Conservation (phyloP, 257 asterid species). For the Osmanthus fragrans region DNA sequence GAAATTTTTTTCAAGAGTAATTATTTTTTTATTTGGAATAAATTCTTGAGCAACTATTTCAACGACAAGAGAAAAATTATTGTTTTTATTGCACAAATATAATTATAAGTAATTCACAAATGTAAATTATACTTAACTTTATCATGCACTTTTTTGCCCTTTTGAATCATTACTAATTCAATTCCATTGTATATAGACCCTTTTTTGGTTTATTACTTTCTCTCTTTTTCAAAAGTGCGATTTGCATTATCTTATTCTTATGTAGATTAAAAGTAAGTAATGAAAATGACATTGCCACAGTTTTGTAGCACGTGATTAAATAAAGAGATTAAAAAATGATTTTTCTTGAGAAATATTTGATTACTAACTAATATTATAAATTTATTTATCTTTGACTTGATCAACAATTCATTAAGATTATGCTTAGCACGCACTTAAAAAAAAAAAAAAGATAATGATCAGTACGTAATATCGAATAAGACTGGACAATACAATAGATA, state of each 20-base stretch:
- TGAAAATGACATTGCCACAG: constrained; percentile 19
- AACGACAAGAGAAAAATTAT: too few species aligned
- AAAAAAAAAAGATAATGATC: too few species aligned
- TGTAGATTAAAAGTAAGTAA: constrained; percentile 11
- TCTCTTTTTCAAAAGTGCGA: neutral
- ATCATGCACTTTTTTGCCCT: neutral
- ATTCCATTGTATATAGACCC: neutral
- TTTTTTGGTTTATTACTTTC: neutral
- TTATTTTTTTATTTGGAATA: too few species aligned
- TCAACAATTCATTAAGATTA: too few species aligned
- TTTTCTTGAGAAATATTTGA: neutral
- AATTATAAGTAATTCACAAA: neutral
- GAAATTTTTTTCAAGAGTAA: too few species aligned
- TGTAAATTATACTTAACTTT: neutral
- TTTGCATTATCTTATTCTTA: constrained; percentile 5
- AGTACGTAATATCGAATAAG: too few species aligned
- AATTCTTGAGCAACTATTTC: neutral
- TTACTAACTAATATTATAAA: neutral
- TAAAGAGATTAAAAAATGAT: neutral
- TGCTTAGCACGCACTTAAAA: too few species aligned
- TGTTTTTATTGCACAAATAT: too few species aligned
- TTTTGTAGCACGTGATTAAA: constrained; percentile 21
- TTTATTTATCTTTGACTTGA: neutral
- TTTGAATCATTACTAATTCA: neutral
- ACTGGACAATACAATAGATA: too few species aligned